Percentiles rank a stretch among this genome's conserved stretches.
Conservation (phyloP, 75 land plant species). For the Picea glauca region DNA sequence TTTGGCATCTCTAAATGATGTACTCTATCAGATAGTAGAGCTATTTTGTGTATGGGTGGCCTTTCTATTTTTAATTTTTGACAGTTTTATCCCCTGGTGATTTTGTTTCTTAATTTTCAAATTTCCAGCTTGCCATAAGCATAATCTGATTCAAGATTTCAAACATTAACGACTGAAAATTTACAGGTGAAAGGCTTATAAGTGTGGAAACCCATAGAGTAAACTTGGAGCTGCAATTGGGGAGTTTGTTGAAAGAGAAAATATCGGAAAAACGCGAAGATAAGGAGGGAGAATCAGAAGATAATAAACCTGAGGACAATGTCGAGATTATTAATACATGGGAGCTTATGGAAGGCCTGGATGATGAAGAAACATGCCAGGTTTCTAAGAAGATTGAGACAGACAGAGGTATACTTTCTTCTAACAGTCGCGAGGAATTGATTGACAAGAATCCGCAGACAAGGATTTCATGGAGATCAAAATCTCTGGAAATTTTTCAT, state of each 20-base stretch:
- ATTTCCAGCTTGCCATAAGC: not conserved
- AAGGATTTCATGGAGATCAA: not conserved
- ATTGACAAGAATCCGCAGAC: not conserved
- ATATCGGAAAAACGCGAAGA: not conserved
- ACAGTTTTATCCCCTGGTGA: too few species aligned
- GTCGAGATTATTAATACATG: not conserved
- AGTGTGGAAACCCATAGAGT: not conserved
- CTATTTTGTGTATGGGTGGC: too few species aligned
- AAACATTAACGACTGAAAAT: not conserved
- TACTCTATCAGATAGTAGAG: too few species aligned
- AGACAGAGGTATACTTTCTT: too few species aligned
- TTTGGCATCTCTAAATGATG: too few species aligned
- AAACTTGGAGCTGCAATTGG: not conserved
- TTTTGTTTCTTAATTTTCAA: too few species aligned
- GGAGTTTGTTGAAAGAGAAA: not conserved
- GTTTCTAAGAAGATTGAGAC: not conserved
- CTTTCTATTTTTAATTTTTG: too few species aligned
- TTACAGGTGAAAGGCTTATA: not conserved
- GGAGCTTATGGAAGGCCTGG: slow-evolving; percentile 7
- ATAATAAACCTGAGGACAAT: not conserved
- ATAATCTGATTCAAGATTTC: not conserved
- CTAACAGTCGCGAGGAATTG: not conserved
- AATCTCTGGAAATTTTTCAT: slow-evolving; percentile 1
- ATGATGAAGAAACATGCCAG: not conserved
- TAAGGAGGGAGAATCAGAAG: too few species aligned